These are phyloP conservation scores for Ophiostoma himal-ulmi DNA, from an alignment of 2,329 filamentous ascomycete species.

Conservation along the genomic window DNA sequence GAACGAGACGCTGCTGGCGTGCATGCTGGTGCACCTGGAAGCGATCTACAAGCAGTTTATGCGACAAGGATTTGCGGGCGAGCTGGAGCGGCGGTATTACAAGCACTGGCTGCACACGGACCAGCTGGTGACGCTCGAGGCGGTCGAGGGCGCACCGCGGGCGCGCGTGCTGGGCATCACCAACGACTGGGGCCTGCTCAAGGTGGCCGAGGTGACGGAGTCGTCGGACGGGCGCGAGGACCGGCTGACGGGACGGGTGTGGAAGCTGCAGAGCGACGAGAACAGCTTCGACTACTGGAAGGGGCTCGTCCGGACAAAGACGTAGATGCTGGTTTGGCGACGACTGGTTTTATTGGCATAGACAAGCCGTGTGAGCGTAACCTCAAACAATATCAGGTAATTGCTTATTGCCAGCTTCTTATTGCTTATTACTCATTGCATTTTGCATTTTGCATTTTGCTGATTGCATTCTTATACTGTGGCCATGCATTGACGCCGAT, in stretches of 20 bases:
- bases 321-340: slow-evolving; percentile 37
- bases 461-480: no score
- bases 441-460: no score
- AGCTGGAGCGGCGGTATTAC: slow-evolving; percentile 74
- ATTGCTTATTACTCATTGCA: no score
- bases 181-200: slow-evolving; percentile 79
- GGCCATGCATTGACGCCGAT: not conserved
- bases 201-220: slow-evolving; percentile 72
- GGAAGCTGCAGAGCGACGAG: slow-evolving; percentile 87
- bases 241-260: slow-evolving; percentile 67
- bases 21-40: slow-evolving; percentile 73
- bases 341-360: not conserved
- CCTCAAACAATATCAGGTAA: no score
- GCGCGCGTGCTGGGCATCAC: slow-evolving; percentile 84
- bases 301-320: slow-evolving; percentile 76
- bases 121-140: slow-evolving; percentile 68
- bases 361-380: not conserved
- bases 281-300: slow-evolving; percentile 98
- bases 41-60: slow-evolving; percentile 69
- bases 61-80: slow-evolving; percentile 63
- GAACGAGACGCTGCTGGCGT: slow-evolving; percentile 74
- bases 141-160: slow-evolving; percentile 61
- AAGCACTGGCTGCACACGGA: slow-evolving; percentile 77
- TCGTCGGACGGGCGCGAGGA: slow-evolving; percentile 38
- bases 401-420: no score